These are phyloP conservation scores for Podaxis carcinomalis DNA, from an alignment of 768 basidiomycete species.

Conservation along the genomic window DNA sequence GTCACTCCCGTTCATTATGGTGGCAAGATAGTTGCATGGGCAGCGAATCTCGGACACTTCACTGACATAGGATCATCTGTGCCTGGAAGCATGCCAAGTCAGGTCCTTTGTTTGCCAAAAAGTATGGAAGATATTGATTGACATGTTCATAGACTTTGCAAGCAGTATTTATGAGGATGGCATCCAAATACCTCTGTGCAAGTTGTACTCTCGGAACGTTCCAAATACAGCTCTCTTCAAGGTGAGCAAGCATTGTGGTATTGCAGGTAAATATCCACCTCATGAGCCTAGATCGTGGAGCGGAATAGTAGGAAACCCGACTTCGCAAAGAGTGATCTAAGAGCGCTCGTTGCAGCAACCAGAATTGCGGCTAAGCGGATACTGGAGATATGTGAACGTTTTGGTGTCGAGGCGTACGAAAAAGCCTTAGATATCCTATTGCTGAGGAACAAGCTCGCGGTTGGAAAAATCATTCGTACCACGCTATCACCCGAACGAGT, in stretches of 20 bases:
- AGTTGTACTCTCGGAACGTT: conserved; percentile 20
- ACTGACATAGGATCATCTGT: conserved; percentile 22
- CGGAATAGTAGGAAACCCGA: conserved; percentile 25
- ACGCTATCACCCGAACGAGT: conserved; percentile 19
- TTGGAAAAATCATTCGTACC: conserved; percentile 23
- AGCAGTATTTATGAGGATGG: conserved; percentile 24
- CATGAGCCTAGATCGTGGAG: conserved; percentile 10
- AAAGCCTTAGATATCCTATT: conserved; percentile 21
- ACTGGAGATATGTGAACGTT: conserved; percentile 22
- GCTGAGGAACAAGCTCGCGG: conserved; percentile 22
- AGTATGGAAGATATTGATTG: background rate
- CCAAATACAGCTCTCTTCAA: conserved; percentile 23
- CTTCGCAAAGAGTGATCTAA: conserved; percentile 24
- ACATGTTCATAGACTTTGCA: conserved; percentile 11
- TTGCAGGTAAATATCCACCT: background rate
- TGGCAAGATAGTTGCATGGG: conserved; percentile 25
- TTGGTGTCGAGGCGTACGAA: conserved; percentile 22
- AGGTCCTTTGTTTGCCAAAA: background rate
- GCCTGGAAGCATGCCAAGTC: conserved; percentile 20
- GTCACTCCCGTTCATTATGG: conserved; percentile 22
- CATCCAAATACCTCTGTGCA: conserved; percentile 25
- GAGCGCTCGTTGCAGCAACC: conserved; percentile 24
- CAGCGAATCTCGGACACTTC: conserved; percentile 26
- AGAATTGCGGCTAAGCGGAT: conserved; percentile 21
- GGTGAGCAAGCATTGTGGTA: conserved; percentile 2